Evolutionary conservation across 2,329 filamentous ascomycete species (phyloP), one percentile per base, ranked within the genome.

Genomic region (Penicillium oxalicum): DNA sequence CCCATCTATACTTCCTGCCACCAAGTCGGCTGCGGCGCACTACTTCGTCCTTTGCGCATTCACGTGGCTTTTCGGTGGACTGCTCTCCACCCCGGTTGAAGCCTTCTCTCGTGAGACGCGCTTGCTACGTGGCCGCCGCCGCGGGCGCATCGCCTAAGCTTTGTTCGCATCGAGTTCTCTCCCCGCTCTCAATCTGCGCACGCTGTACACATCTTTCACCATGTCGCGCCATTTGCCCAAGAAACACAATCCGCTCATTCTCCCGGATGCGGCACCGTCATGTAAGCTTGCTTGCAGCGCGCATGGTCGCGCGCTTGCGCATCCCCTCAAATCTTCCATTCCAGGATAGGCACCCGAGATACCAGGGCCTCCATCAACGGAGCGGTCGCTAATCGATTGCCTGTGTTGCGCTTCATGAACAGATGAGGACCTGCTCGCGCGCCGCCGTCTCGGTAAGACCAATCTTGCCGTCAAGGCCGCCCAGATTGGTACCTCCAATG

Each of bases 361-460:
- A 32, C 7, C 29, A 7, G 7, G 7, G 44, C 29, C 39, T 32
- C 47, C 50, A 38, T 51, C 28, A 48, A 43, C 36, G 11, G 29
- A 32, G 42, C n/a, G 5, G 45, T 54, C 43, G 48, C 56, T 59
- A 53, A 61, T 41, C 36, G n/a, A 11, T 37, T 11, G 13, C 40
- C 36, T 43, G 37, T 51, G 47, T 49, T 18, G 29, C 38, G 46
- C 40, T 13, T 45, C 29, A 27, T 35, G 41, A 48, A 45, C 62
- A 90, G 86, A 86, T 69, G 68, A 77, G 53, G 85, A 88, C 52
- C 83, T 96, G 48, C 82, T 96, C 55, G 76, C 84, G 69, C 85
- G 90, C 65, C 87, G 93, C 64, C 87, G 91, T 59, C 79, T 98
- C 40, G 93, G 91, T 40, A 91, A 95, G 73, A 98, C 93, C 25